These are phyloP conservation scores for Leishmania martiniquensis DNA, from an alignment of 208 protist genomes.

Conservation along the genomic window DNA sequence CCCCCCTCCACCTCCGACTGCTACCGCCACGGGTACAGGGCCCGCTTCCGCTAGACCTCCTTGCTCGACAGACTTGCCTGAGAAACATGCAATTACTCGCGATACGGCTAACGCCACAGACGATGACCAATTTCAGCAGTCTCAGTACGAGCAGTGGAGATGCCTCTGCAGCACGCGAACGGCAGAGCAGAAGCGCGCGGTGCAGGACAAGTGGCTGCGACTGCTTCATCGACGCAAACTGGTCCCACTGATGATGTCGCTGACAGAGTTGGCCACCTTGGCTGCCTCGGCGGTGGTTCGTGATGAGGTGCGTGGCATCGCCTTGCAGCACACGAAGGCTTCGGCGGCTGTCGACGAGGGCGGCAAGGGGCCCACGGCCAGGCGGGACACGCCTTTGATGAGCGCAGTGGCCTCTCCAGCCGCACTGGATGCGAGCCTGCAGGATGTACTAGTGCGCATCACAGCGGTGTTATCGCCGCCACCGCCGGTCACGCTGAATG, in stretches of 20 bases:
- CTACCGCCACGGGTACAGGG: neutral
- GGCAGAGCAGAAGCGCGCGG: constrained; percentile 34
- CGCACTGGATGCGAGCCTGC: constrained; percentile 4
- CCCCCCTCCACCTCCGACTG: neutral
- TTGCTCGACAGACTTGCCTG: neutral
- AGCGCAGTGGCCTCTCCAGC: neutral
- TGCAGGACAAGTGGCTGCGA: constrained; percentile 64
- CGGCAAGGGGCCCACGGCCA: neutral
- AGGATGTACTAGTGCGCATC: neutral
- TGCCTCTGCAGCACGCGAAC: constrained; percentile 12
- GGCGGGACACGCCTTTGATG: neutral
- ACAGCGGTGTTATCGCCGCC: neutral
- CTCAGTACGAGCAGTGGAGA: constrained; percentile 12
- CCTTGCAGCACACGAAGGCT: neutral
- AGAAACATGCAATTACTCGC: neutral
- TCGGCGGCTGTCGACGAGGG: neutral
- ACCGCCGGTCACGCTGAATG: neutral
- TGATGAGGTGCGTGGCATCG: constrained; percentile 16
- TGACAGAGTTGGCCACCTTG: constrained; percentile 40
- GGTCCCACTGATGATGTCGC: constrained; percentile 52
- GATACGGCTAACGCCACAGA: neutral
- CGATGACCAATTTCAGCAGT: neutral
- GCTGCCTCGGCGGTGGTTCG: constrained; percentile 33
- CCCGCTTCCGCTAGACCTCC: neutral
- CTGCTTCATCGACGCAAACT: constrained; percentile 65